These are phyloP conservation scores for Monilinia laxa DNA, from an alignment of 2,329 filamentous ascomycete genomes.

Conservation along the genomic window DNA sequence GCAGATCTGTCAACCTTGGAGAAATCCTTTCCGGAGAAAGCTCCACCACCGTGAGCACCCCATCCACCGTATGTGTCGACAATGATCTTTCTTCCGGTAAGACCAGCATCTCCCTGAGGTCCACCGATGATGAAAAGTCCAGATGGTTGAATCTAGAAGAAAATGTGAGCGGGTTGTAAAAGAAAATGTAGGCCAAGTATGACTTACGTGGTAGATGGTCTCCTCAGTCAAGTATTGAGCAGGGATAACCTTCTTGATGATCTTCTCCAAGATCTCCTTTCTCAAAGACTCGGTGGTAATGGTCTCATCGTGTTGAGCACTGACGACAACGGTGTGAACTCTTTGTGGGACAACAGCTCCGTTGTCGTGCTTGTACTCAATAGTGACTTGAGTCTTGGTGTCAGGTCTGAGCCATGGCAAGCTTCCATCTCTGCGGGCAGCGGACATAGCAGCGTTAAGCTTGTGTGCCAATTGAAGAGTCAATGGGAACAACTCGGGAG, in stretches of 20 bases:
- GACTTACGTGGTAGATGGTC: conserved; percentile 88
- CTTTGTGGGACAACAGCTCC: conserved; percentile 89
- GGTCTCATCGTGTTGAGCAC: conserved; percentile 85
- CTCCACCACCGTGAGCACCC: conserved; percentile 99
- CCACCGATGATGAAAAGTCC: conserved; percentile 99
- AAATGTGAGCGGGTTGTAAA: conserved; percentile 23
- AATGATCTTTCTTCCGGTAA: conserved; percentile 96
- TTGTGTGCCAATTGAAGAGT: conserved; percentile 94
- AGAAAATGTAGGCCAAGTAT: not conserved
- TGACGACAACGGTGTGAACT: conserved; percentile 96
- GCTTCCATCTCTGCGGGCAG: conserved; percentile 80
- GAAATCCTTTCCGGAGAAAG: conserved; percentile 99
- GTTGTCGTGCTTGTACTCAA: conserved; percentile 97
- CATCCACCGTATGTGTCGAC: conserved; percentile 99
- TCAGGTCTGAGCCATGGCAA: conserved; percentile 95
- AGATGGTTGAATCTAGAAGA: conserved; percentile 80
- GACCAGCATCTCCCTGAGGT: conserved; percentile 96
- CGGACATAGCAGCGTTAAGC: conserved; percentile 93
- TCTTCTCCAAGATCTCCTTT: conserved; percentile 95
- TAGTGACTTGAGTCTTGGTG: conserved; percentile 99
- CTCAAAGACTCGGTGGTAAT: conserved; percentile 90
- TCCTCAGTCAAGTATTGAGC: conserved; percentile 87
- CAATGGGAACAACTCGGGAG: conserved; percentile 91
- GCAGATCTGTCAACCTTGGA: conserved; percentile 99
- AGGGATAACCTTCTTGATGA: conserved; percentile 93